Base-by-base conservation (phyloP, 73 alveolate species). In the Tetrahymena elliotti region DNA sequence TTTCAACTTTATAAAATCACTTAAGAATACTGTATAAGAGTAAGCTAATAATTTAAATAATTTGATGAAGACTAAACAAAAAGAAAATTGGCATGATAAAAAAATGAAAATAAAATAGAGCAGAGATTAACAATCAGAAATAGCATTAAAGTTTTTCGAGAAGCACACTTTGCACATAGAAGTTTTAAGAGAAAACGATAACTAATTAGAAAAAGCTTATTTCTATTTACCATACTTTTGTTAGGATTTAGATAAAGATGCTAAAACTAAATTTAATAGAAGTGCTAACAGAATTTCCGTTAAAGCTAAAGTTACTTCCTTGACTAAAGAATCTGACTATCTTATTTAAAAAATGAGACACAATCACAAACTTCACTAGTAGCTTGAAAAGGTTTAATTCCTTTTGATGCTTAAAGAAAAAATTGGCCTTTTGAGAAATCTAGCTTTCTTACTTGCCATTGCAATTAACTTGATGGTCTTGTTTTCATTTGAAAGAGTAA, bases 271-370 rank as follows among this genome's bases (percentile, higher is more conserved):
- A 33, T 96, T 96, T 52, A 93, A 96, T 95, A 92, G 93, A 93
- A 53, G 93, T 13, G 98, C 97, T 18, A 94, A 94, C 35, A 92
- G 98, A 95, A 95, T 83, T 20, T 96, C 98, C 0, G 98, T 94
- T 16, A 95, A 95, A 93, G 96, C 97, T 22, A 96, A 96, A 68
- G 96, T 96, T 39, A 95, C 94, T 16, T 96, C 96, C 0, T 41
- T 96, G 68, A 36, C 68, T 84, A 31, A 54, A 33, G 88, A 84
- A 53, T 88, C 98, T 3, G 94, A 92, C 34, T 97, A 96, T 83
- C 47, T 96, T 5, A 96, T 96, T 11, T 68, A 94, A 38, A 92
- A 92, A 36, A 96, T 96, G 96, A 93, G 83, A 47, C 96, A 94
- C 40, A 96, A 95, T 52, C 88, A 93, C 53, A n/a, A 92, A 35